Base-by-base conservation (phyloP, 192 early-diverging fungal genomes). In the Tieghemiomyces parasiticus region DNA sequence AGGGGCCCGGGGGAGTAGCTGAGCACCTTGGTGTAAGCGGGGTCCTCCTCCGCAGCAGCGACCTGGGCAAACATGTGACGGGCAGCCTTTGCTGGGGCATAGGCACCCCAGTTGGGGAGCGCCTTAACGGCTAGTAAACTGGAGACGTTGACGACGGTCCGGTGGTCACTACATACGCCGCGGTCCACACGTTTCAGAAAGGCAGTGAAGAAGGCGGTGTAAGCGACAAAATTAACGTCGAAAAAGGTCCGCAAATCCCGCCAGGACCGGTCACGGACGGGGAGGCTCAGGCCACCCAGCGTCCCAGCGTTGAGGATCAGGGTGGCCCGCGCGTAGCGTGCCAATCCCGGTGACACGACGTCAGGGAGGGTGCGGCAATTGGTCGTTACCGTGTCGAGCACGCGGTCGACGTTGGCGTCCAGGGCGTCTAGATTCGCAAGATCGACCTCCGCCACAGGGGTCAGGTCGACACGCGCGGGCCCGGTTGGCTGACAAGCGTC, bases 1-100 rank as follows among this genome's bases (percentile, higher is more conserved):
- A 94, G 67, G 32, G 91, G 91, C 16, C 91, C 91, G 1, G 91
- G 91, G 2, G 91, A 88, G 70, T 94, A 94, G 61, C 74, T 89
- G 38, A 94, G 71, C 16, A 82, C 77, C 58, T 82, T 78, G 46
- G 85, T 67, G 35, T 74, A 62, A 30, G 58, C 69, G 38, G 54
- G 65, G 51, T 64, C 68, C 42, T 88, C 64, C 62, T 93, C 91
- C 13, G 68, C n/a, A 12, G 88, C 90, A 2, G 87, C 73, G 0
- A 84, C 79, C 24, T 75, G 60, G 32, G 88, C 66, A 29, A 87
- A 70, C 75, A 82, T 79, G 60, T 94, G 86, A 20, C 92, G 78
- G 0, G 89, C 92, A 14, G 90, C 88, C 68, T 92, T 91, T 16
- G 76, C 78, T 0, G 83, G 72, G 4, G 83, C 79, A 67, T 94